Percentiles rank a stretch among this genome's conserved stretches.
These are phyloP conservation scores for Tetragonia tetragonoides DNA, from an alignment of 148 eudicot genomes.

Conservation along the genomic window DNA sequence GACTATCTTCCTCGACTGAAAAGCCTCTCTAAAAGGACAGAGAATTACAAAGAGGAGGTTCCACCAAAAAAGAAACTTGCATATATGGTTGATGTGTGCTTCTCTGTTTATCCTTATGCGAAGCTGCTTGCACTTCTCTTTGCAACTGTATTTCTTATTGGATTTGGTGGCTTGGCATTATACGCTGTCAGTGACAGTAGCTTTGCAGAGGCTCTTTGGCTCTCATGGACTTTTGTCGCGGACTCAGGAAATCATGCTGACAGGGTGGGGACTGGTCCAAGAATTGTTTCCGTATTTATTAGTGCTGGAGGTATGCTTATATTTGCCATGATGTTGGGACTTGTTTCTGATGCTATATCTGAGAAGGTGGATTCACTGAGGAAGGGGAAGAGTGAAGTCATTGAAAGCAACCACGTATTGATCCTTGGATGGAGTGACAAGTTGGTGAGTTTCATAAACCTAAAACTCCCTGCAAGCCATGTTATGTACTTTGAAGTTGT, in stretches of 20 bases:
- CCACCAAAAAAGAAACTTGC: slow-evolving; percentile 80
- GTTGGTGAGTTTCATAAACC: slow-evolving; percentile 48
- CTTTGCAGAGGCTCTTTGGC: slow-evolving; percentile 88
- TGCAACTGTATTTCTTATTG: slow-evolving; percentile 83
- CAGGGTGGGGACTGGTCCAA: slow-evolving; percentile 72
- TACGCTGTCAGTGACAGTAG: slow-evolving; percentile 77
- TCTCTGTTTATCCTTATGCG: slow-evolving; percentile 90
- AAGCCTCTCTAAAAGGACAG: slow-evolving; percentile 39
- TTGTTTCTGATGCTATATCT: slow-evolving; percentile 95
- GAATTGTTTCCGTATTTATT: slow-evolving; percentile 84
- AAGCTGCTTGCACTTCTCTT: slow-evolving; percentile 87
- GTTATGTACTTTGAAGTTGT: neutral
- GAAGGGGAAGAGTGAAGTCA: slow-evolving; percentile 96
- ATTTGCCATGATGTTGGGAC: slow-evolving; percentile 98
- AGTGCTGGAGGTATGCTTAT: slow-evolving; percentile 95
- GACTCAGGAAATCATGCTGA: slow-evolving; percentile 98
- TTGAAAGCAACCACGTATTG: slow-evolving; percentile 79
- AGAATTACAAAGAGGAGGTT: slow-evolving; percentile 68
- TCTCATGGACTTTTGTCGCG: slow-evolving; percentile 90
- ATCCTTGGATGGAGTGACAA: slow-evolving; percentile 98
- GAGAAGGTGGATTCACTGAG: slow-evolving; percentile 92
- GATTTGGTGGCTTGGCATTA: slow-evolving; percentile 87
- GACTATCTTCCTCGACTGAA: slow-evolving; percentile 57
- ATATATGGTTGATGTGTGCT: slow-evolving; percentile 85
- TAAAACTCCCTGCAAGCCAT: slow-evolving; percentile 6